Percentiles rank a stretch among this genome's conserved stretches.
Evolutionary conservation across 2,329 filamentous ascomycete species (phyloP).

Genomic region (Purpureocillium takamizusanense): DNA sequence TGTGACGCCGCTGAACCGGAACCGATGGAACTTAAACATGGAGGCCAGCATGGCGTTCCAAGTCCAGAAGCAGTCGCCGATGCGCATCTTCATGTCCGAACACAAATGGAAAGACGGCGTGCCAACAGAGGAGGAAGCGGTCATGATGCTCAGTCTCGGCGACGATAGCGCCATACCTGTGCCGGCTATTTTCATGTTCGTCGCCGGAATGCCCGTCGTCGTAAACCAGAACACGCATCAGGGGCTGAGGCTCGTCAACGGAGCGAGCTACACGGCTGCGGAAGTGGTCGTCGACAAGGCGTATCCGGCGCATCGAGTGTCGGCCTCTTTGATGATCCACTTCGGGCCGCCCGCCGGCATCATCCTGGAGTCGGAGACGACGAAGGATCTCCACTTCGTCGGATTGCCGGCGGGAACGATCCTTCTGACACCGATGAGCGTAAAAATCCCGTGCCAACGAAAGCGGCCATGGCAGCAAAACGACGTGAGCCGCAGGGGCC

Average conservation of each 20-base stretch:
- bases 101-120: slow-evolving; percentile 2
- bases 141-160: slow-evolving; percentile 1
- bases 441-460: neutral
- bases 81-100: slow-evolving; percentile 1
- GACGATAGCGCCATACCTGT: neutral
- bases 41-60: slow-evolving; percentile 5
- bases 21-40: slow-evolving; percentile 7
- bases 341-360: neutral
- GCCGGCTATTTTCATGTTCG: neutral
- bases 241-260: slow-evolving; percentile 1
- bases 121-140: slow-evolving; percentile 3
- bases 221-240: slow-evolving; percentile 2
- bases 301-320: slow-evolving; percentile 1
- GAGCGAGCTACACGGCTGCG: slow-evolving; percentile 1
- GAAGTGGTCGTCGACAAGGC: slow-evolving; percentile 1
- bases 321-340: neutral
- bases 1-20: slow-evolving; percentile 6
- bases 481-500: neutral
- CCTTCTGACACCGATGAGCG: neutral
- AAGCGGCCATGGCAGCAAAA: neutral
- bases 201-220: neutral
- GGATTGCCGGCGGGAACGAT: neutral
- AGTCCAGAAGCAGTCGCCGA: neutral
- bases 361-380: neutral
- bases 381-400: slow-evolving; percentile 1